These are phyloP conservation scores for Suillus weaverae DNA, from an alignment of 768 basidiomycete species.

Conservation along the genomic window DNA sequence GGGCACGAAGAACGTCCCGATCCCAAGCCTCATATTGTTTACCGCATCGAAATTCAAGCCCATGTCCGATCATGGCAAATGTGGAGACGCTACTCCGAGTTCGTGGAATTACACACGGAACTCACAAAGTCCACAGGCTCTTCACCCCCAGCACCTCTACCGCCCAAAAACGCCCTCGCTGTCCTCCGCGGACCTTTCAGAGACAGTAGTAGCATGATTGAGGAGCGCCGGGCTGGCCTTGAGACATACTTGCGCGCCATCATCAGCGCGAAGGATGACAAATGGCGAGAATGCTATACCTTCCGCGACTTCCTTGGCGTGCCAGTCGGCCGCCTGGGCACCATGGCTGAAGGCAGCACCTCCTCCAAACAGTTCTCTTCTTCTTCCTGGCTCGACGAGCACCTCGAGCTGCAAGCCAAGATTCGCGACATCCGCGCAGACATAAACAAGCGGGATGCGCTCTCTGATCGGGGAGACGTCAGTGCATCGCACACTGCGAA, in stretches of 20 bases:
- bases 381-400: conserved; percentile 89
- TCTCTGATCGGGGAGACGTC: conserved; percentile 74
- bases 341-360: conserved; percentile 23
- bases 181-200: conserved; percentile 55
- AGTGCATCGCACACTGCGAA: conserved; percentile 74
- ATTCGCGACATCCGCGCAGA: conserved; percentile 83
- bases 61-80: conserved; percentile 92
- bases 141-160: conserved; percentile 78
- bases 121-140: conserved; percentile 76
- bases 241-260: conserved; percentile 88
- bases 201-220: conserved; percentile 59
- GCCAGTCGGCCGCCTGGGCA: conserved; percentile 59
- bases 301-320: conserved; percentile 90
- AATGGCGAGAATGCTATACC: conserved; percentile 76
- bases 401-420: conserved; percentile 70
- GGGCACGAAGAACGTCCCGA: conserved; percentile 63
- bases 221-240: conserved; percentile 75
- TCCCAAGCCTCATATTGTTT: conserved; percentile 82
- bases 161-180: conserved; percentile 80
- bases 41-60: conserved; percentile 81
- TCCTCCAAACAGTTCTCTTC: conserved; percentile 60
- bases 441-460: conserved; percentile 84
- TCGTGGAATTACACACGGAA: conserved; percentile 82
- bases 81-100: conserved; percentile 94
- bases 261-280: conserved; percentile 74